These are phyloP conservation scores for Maudiozyma saulgeensis DNA, from an alignment of 805 yeast genomes.

Conservation along the genomic window DNA sequence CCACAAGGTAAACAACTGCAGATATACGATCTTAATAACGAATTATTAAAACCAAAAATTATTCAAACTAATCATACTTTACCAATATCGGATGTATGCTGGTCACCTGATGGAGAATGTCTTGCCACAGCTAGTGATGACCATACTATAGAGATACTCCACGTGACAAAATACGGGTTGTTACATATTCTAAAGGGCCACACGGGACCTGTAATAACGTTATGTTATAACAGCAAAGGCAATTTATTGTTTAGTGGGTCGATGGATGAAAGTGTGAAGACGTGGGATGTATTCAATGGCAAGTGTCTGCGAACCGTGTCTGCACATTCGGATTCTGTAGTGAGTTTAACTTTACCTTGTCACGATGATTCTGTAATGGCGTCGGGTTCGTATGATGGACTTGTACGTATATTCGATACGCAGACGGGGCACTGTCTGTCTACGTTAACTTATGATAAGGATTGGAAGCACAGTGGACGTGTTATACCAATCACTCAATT, in stretches of 20 bases:
- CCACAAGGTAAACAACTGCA: slow-evolving; percentile 50
- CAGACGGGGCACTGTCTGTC: slow-evolving; percentile 86
- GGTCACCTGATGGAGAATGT: slow-evolving; percentile 65
- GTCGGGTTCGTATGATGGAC: slow-evolving; percentile 86
- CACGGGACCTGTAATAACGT: slow-evolving; percentile 72
- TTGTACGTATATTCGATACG: slow-evolving; percentile 79
- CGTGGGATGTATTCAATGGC: slow-evolving; percentile 75
- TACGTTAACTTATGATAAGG: slow-evolving; percentile 73
- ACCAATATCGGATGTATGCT: slow-evolving; percentile 68
- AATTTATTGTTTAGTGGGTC: slow-evolving; percentile 73
- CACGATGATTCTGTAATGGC: slow-evolving; percentile 71
- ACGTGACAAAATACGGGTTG: slow-evolving; percentile 35
- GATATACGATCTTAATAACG: slow-evolving; percentile 42
- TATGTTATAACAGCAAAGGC: slow-evolving; percentile 64
- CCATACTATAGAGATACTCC: slow-evolving; percentile 67
- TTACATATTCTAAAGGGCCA: slow-evolving; percentile 55
- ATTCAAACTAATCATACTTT: slow-evolving; percentile 33
- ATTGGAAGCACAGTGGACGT: slow-evolving; percentile 50
- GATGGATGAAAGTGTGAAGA: slow-evolving; percentile 80
- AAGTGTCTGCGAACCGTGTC: slow-evolving; percentile 66
- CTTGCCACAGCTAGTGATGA: slow-evolving; percentile 86
- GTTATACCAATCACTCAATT: slow-evolving; percentile 63
- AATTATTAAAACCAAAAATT: slow-evolving; percentile 17
- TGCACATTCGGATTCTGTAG: slow-evolving; percentile 89
- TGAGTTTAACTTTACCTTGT: slow-evolving; percentile 59